Evolutionary conservation across 108 stramenopile genomes (phyloP).

Genomic region (Skeletonema menzelii): DNA sequence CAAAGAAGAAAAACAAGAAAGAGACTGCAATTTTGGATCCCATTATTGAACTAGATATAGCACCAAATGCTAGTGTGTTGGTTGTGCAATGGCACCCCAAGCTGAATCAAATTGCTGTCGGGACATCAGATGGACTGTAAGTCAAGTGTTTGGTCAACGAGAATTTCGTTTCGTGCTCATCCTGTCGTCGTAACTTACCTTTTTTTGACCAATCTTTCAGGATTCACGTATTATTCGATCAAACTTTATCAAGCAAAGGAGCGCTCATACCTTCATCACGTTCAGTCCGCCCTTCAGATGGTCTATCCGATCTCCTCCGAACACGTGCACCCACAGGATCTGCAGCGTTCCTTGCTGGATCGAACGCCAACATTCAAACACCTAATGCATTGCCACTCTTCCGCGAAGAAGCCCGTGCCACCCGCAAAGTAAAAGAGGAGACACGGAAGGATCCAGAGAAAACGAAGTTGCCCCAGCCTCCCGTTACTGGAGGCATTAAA

Average conservation of each 20-base stretch:
- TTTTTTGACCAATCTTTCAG: constrained; percentile 15
- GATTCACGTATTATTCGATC: constrained; percentile 62
- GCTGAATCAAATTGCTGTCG: constrained; percentile 83
- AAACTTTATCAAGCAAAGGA: constrained; percentile 63
- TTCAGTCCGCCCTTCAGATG: constrained; percentile 52
- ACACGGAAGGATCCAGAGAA: constrained; percentile 66
- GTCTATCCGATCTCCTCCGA: constrained; percentile 68
- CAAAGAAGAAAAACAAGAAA: constrained; percentile 10
- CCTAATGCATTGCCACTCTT: constrained; percentile 80
- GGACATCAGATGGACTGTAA: constrained; percentile 59
- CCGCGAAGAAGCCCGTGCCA: constrained; percentile 52
- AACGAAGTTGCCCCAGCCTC: constrained; percentile 68
- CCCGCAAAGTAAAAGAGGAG: constrained; percentile 54
- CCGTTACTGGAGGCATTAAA: constrained; percentile 74
- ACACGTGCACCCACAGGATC: constrained; percentile 75
- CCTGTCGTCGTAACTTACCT: neutral
- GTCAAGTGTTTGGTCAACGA: neutral
- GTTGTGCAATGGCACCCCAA: constrained; percentile 76
- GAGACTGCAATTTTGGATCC: constrained; percentile 24
- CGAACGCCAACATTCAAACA: constrained; percentile 53
- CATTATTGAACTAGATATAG: constrained; percentile 35
- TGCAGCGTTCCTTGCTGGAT: constrained; percentile 42
- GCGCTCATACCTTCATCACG: constrained; percentile 59
- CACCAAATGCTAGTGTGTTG: constrained; percentile 44
- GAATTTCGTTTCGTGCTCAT: neutral